Evolutionary conservation across 2,329 filamentous ascomycete species (phyloP), one percentile per base, ranked within the genome.

Genomic region (Delphinella strobiligena): DNA sequence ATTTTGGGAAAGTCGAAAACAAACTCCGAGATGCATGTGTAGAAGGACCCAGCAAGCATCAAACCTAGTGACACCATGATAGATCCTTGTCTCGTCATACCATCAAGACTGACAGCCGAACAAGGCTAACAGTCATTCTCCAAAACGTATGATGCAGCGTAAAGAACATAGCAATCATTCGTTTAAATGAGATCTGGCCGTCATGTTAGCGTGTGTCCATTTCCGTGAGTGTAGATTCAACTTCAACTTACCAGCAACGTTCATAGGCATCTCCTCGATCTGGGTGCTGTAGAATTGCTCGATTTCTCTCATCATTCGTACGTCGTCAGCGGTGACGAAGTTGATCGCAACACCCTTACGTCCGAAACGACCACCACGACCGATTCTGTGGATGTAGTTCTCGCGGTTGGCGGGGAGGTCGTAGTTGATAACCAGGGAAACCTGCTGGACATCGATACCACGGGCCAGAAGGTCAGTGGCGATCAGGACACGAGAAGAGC

Each of bases 281-380:
- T 98, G 91, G 66, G 91, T 98, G 78, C 86, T 94, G 82, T 98
- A 98, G 78, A 96, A 98, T 73, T 95, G 86, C 69, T 98, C 91
- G 57, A 98, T 98, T 70, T 98, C 91, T 66, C 91, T 80, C 85
- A 98, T 93, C 85, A 98, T 96, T 67, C 89, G 87, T 60, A 98
- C 91, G 69, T 98, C 91, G 53, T 98, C 91, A 58, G 87, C 86
- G 47, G 89, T 96, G 65, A 98, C 91, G 66, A 98, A 98, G 85
- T 98, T 98, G 78, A 98, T 98, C 60, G 91, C 91, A 66, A 98
- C 91, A 82, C 91, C 91, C 82, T 98, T 98, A 68, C 91, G 87
- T 68, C 91, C 91, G 74, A 98, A 98, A 75, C 91, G 88, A 72
- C 91, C 91, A 73, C 88, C 88, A 80, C 91, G 89, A 78, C 91